Evolutionary conservation across 2,329 filamentous ascomycete species (phyloP), one percentile per base, ranked within the genome.

Genomic region (Bertia moriformis): DNA sequence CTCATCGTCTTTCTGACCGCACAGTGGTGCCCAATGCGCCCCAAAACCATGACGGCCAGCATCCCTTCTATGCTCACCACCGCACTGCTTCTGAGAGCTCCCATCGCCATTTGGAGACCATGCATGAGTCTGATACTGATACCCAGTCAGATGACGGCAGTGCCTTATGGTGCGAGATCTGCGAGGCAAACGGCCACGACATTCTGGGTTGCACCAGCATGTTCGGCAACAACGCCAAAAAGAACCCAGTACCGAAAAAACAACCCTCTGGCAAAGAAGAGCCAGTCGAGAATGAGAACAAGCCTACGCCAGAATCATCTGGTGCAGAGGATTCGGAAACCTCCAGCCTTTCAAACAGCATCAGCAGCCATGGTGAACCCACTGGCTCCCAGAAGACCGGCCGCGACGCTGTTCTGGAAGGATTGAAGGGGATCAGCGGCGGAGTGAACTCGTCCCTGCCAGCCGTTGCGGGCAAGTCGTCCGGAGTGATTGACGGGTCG

Each of bases 131-230:
- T 12, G 32, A 35, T 12, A 7, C 32, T 12, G 32, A 35, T 12
- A 7, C 10, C 15, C 15, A 7, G 10, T 35, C 32, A 7, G 32
- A 35, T 35, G 32, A 35, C 17, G 32, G 24, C 24, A 29, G 7
- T 35, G 12, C 32, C 12, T 17, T 35, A 15, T 35, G 32, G 32
- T 35, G 32, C 15, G 32, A 35, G 61, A 91, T 96, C 44, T 96
- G 89, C 61, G 88, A 95, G 62, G 84, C 83, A 22, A 71, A 75
- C 37, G 88, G 89, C 14, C 89, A 96, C 53, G 89, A 96, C 51
- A 94, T 96, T 43, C 66, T 96, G 41, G 93, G 84, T 17, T 96
- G 89, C 67, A 87, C 83, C 39, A 89, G 86, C 57, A 91, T 94
- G 78, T 89, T 84, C 57, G 77, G 70, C 2, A 62, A 7, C 10